phyloP scores from a whole-genome alignment of 441 rosid genomes.

The Adansonia grandidieri region DNA sequence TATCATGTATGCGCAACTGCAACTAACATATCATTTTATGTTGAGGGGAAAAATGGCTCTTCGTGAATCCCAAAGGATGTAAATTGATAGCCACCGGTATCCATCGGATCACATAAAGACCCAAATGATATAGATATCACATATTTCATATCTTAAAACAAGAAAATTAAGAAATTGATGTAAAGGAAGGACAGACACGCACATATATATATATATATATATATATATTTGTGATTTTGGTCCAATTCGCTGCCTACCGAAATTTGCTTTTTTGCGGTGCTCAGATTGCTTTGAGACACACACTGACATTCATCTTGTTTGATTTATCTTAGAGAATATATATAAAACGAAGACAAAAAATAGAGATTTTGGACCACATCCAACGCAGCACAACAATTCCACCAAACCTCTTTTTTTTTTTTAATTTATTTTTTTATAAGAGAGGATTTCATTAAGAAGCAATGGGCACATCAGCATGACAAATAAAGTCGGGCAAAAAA shows the following conservation, averaged over 20 bases:
- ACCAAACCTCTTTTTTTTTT: too few species aligned
- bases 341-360: background rate
- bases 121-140: background rate
- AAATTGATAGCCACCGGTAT: background rate
- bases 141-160: too few species aligned
- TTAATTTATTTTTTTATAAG: too few species aligned
- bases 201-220: too few species aligned
- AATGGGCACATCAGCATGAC: too few species aligned
- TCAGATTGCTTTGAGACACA: background rate
- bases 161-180: too few species aligned
- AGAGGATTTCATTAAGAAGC: too few species aligned
- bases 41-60: background rate
- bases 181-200: too few species aligned
- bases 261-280: too few species aligned
- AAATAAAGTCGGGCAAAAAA: too few species aligned
- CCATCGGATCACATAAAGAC: background rate
- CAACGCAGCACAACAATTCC: background rate
- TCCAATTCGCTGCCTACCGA: background rate
- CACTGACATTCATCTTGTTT: background rate
- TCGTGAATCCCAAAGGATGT: background rate
- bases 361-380: background rate
- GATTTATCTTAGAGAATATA: background rate
- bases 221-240: background rate
- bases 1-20: too few species aligned
- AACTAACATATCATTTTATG: background rate